phyloP scores from a whole-genome alignment of 306 rosid species.

The Gastrolobium villosum region DNA sequence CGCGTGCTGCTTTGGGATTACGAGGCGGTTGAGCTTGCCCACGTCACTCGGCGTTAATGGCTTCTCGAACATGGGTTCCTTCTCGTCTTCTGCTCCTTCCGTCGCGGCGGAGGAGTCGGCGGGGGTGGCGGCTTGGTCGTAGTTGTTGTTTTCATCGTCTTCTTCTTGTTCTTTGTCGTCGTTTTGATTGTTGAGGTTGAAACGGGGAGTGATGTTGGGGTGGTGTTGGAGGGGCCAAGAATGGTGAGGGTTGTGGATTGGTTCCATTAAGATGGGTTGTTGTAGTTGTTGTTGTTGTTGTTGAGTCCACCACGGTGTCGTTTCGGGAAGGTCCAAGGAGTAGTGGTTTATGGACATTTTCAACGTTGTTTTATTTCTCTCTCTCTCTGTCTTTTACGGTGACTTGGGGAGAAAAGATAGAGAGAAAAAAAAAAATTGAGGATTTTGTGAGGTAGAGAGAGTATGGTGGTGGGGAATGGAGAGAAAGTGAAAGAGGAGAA shows the following conservation, averaged over 20 bases:
- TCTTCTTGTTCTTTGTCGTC: slow-evolving; percentile 38
- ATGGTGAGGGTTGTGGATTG: slow-evolving; percentile 38
- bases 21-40: slow-evolving; percentile 95
- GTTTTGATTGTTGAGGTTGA: slow-evolving; percentile 59
- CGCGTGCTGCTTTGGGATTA: slow-evolving; percentile 95
- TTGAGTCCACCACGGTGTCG: slow-evolving; percentile 61
- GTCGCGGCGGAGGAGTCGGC: background rate
- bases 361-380: background rate
- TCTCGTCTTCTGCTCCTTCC: slow-evolving; percentile 36
- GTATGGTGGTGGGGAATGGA: slow-evolving; percentile 3
- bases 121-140: background rate
- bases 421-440: slow-evolving; percentile 7
- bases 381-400: background rate
- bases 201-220: slow-evolving; percentile 12
- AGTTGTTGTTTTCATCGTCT: background rate
- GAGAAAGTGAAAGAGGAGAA: slow-evolving; percentile 15
- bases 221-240: slow-evolving; percentile 47
- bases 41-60: slow-evolving; percentile 95
- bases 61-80: slow-evolving; percentile 91
- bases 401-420: background rate
- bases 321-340: slow-evolving; percentile 63
- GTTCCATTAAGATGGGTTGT: slow-evolving; percentile 43
- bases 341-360: slow-evolving; percentile 67
- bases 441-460: slow-evolving; percentile 8
- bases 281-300: slow-evolving; percentile 50